phyloP scores from a whole-genome alignment of 805 yeast species.

The Ogataea minuta region DNA sequence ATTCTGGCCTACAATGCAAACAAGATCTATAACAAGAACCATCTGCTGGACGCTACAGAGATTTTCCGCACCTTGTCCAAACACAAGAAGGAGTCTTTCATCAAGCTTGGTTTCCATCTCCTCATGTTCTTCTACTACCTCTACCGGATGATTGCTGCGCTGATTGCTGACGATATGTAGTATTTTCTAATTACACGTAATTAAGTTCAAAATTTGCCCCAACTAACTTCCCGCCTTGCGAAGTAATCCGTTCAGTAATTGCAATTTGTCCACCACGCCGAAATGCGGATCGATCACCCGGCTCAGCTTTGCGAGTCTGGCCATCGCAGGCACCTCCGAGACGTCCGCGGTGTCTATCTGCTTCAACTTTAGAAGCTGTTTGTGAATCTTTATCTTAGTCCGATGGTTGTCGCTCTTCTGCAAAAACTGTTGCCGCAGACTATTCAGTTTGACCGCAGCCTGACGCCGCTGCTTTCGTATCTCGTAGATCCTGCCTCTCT shows the following conservation, averaged over 20 bases:
- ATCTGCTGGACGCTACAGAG: constrained; percentile 93
- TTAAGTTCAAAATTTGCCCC: neutral
- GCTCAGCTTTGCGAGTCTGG: constrained; percentile 21
- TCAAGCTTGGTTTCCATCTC: constrained; percentile 88
- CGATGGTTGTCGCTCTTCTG: constrained; percentile 17
- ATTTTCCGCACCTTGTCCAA: constrained; percentile 90
- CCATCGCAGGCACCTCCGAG: constrained; percentile 10
- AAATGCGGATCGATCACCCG: constrained; percentile 23
- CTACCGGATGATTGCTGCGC: constrained; percentile 93
- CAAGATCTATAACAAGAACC: constrained; percentile 75
- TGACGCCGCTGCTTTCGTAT: constrained; percentile 27
- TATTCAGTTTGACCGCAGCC: constrained; percentile 20
- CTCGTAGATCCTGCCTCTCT: constrained; percentile 31
- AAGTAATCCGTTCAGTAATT: constrained; percentile 28
- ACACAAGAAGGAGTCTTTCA: constrained; percentile 88
- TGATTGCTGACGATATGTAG: constrained; percentile 63
- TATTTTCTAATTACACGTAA: constrained; percentile 3
- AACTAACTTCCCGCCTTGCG: constrained; percentile 8
- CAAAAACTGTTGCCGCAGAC: constrained; percentile 19
- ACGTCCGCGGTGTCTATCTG: neutral
- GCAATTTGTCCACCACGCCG: constrained; percentile 30
- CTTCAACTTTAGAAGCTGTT: constrained; percentile 16
- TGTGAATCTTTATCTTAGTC: constrained; percentile 15
- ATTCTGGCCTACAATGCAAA: constrained; percentile 79
- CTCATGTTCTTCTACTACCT: constrained; percentile 92